A percentile compares a stretch with the other conserved stretches of the same genome.
Evolutionary conservation across 139 green algal genomes (phyloP).

Genomic region (Coccomyxa sp.): DNA sequence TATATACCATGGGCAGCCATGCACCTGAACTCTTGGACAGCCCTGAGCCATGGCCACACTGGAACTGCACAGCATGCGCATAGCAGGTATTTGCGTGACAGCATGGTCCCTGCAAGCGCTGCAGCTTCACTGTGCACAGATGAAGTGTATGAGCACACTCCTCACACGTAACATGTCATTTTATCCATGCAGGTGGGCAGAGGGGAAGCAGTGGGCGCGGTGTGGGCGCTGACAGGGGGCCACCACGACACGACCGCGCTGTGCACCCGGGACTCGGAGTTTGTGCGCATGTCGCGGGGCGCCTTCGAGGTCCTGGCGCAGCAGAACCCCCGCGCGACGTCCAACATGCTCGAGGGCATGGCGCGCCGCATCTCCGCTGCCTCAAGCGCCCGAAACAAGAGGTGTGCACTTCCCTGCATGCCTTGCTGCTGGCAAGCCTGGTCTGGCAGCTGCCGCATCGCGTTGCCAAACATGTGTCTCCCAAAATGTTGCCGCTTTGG

Average conservation of each 20-base stretch:
- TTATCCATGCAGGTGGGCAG: conserved; percentile 24
- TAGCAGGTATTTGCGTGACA: too few species aligned
- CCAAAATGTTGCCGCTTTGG: too few species aligned
- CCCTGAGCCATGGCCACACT: too few species aligned
- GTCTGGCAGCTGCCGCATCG: too few species aligned
- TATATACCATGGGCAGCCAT: too few species aligned
- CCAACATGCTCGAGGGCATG: conserved; percentile 44
- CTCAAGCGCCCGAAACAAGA: conserved; percentile 2
- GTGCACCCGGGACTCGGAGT: conserved; percentile 65
- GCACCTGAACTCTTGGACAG: too few species aligned
- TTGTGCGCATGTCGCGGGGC: conserved; percentile 63
- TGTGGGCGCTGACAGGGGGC: conserved; percentile 56
- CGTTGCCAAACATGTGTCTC: too few species aligned
- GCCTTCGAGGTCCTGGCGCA: conserved; percentile 37
- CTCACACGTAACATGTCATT: background rate
- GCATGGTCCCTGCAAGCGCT: background rate
- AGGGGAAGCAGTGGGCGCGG: conserved; percentile 66
- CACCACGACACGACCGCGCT: conserved; percentile 63
- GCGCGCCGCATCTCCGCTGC: conserved; percentile 28
- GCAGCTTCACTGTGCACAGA: background rate
- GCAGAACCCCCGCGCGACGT: conserved; percentile 23
- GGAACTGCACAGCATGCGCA: too few species aligned
- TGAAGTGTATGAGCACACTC: background rate
- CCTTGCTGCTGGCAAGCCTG: too few species aligned
- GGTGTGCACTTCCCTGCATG: too few species aligned